Evolutionary conservation across 331 rosid species (phyloP), one percentile per base, ranked within the genome.

Genomic region (Quercus tomentella): DNA sequence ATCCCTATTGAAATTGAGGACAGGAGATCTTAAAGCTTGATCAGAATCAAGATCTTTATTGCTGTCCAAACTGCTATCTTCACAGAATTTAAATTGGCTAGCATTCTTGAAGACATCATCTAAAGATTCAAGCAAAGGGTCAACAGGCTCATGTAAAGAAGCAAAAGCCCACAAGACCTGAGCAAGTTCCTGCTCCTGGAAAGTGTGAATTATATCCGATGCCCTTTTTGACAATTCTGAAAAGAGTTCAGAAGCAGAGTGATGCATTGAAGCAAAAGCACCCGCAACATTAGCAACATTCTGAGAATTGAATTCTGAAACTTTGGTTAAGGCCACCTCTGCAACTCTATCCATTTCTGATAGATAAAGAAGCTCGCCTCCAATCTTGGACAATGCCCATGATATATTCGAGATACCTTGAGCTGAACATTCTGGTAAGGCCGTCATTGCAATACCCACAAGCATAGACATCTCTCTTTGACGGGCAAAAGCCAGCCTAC

Each of bases 81-180:
- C 84, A 61, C 68, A 76, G 85, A 85, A 80, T 68, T 49, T 79
- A 81, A 88, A 82, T 78, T 88, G 97, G 75, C 71, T 33, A 60
- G 81, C 77, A 77, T 83, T 88, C 54, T 60, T 63, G 77, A 80
- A 91, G 75, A 83, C 76, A 21, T 25, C 71, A 69, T 94, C 98
- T 83, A 94, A 84, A 74, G 97, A 87, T 72, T 89, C 92, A 74
- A 91, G 84, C 26, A 95, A 33, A 70, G 72, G 77, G 56, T 87
- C 92, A 72, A 86, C 89, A 65, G 97, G 86, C 82, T 95, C 97
- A 25, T 84, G 84, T 52, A 95, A 79, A 84, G 96, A 87, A 52
- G 98, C 92, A 81, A 92, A 92, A 79, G 97, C 98, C 98, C 98
- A 92, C 84, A 95, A 85, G 30, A 95, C 79, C 87, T 95, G 98